Base-by-base conservation (phyloP, 202 grass and related monocot species). In the Eragrostis tef region DNA sequence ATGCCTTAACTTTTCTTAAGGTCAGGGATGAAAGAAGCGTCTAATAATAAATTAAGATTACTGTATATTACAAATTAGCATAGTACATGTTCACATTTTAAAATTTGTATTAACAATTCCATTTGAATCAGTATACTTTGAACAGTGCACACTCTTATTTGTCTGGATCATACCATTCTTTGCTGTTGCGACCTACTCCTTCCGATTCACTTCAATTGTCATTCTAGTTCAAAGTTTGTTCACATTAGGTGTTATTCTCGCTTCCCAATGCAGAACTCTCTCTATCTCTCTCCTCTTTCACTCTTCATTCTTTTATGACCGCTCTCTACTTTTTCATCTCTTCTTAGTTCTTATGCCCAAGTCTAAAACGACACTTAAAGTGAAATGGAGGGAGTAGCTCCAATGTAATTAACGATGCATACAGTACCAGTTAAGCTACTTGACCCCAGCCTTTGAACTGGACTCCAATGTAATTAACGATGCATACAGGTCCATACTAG, bases 401-500 rank as follows among this genome's bases (percentile, higher is more conserved):
- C 13, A 61, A 26, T 29, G 70, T 63, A 75, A 75, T 75, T 34
- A 36, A 68, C 44, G 41, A 29, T 47, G 15, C 24, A 36, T 61
- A 70, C 14, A n/a, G 39, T 76, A 58, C 27, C 52, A 47, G 19
- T 71, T 71, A 25, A 39, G 79, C 41, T 58, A 67, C 59, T 51
- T 12, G 52, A 67, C 19, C 69, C 51, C 42, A 50, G 34, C 57
- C 17, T 65, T 58, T 57, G 78, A 74, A 29, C n/a, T 84, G 16
- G 31, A 26, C 57, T 47, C n/a, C n/a, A n/a, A n/a, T n/a, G n/a
- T n/a, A n/a, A n/a, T n/a, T n/a, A n/a, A n/a, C n/a, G n/a, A n/a
- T n/a, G 51, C 22, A 56, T 70, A 45, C 50, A 70, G 39, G 46
- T 50, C 70, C 1, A 7, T 61, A 50, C 13, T 70, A 64, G 22